Conservation (phyloP, 2,329 filamentous ascomycete species). For the Colletotrichum horii region DNA sequence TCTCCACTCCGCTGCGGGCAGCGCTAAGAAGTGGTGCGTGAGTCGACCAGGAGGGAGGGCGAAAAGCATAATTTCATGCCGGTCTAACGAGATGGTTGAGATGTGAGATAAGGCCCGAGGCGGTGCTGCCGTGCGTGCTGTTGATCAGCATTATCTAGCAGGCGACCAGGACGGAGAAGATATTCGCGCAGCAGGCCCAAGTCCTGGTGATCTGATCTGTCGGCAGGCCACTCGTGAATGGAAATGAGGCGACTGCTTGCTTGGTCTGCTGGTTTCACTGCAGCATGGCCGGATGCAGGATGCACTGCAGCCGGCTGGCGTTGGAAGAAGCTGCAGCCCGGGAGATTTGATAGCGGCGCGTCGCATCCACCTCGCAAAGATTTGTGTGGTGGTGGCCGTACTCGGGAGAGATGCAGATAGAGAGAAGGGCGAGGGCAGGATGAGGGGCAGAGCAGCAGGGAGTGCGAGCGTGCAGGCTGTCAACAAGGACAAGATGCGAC, state of each 20-base stretch:
- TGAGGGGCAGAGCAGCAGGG: not conserved
- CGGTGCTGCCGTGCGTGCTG: not conserved
- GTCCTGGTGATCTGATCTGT: not conserved
- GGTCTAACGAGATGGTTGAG: not conserved
- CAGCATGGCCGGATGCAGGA: constrained; percentile 2
- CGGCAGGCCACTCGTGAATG: not conserved
- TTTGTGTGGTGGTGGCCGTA: not conserved
- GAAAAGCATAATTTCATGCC: constrained; percentile 12
- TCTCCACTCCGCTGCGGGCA: not conserved
- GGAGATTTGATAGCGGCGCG: constrained; percentile 3
- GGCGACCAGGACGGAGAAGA: not conserved
- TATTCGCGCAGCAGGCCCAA: not conserved
- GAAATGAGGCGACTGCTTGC: not conserved
- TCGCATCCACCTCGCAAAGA: not conserved
- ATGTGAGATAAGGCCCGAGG: constrained; percentile 10
- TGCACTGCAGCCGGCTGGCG: constrained; percentile 2
- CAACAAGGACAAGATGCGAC: not conserved
- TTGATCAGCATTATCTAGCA: constrained; percentile 9
- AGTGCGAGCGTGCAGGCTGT: not conserved
- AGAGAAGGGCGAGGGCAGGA: not conserved
- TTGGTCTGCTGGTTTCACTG: not conserved
- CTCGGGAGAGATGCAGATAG: not conserved
- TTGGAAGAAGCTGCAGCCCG: not conserved
- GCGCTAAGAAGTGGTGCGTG: constrained; percentile 16
- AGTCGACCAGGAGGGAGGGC: not conserved